phyloP scores from a whole-genome alignment of 2,329 filamentous ascomycete genomes.

The Colletotrichum cordylinicola region DNA sequence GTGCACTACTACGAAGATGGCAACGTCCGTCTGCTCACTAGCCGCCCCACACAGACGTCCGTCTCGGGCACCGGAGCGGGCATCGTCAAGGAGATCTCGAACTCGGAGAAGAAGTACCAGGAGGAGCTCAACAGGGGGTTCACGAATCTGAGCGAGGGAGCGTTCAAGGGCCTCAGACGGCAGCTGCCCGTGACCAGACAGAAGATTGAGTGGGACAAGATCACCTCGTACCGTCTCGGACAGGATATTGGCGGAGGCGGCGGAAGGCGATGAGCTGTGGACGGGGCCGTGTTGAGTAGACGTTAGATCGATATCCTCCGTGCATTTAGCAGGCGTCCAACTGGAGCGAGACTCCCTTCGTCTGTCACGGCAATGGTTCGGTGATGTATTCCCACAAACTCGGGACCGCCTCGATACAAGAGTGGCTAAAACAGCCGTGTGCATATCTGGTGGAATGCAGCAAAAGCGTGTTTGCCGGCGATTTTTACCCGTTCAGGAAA shows the following conservation, averaged over 20 bases:
- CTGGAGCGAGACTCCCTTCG: not conserved
- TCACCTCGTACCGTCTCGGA: constrained; percentile 87
- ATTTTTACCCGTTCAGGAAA: not conserved
- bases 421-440: not conserved
- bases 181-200: constrained; percentile 96
- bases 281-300: not conserved
- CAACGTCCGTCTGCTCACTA: constrained; percentile 92
- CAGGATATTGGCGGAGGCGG: constrained; percentile 79
- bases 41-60: constrained; percentile 72
- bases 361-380: not conserved
- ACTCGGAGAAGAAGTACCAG: constrained; percentile 89
- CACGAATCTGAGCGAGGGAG: constrained; percentile 85
- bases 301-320: not conserved
- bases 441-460: not conserved
- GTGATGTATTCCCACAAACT: not conserved
- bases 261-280: constrained; percentile 50
- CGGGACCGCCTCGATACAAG: not conserved
- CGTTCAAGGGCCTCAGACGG: constrained; percentile 90
- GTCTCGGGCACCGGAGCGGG: constrained; percentile 69
- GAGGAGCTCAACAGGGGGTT: constrained; percentile 95
- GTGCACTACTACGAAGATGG: constrained; percentile 99
- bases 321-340: not conserved
- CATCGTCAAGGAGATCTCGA: constrained; percentile 79
- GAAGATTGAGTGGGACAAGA: constrained; percentile 99
- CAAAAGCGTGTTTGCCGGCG: not conserved